phyloP scores from a whole-genome alignment of 208 protist genomes.

The Leishmania lainsoni region DNA sequence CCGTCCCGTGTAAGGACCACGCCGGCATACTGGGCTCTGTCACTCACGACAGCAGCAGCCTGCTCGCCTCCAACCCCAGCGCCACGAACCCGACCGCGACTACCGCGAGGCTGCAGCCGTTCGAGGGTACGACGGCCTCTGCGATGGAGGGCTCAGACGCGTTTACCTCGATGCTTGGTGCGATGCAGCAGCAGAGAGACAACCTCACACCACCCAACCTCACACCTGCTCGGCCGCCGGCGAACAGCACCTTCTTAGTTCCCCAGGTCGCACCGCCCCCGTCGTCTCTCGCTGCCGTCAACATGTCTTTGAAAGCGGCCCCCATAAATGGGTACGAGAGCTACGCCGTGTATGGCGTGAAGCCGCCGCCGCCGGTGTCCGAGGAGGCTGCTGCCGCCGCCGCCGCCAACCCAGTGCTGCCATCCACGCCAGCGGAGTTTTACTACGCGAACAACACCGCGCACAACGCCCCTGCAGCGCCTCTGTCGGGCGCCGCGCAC shows the following conservation, averaged over 20 bases:
- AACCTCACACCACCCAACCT: constrained; percentile 37
- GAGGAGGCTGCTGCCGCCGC: constrained; percentile 10
- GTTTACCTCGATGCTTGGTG: background rate
- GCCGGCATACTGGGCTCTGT: constrained; percentile 5
- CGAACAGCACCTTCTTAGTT: constrained; percentile 13
- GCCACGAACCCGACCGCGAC: constrained; percentile 24
- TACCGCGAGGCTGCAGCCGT: constrained; percentile 21
- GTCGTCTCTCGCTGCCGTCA: constrained; percentile 14
- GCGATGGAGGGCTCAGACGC: constrained; percentile 4
- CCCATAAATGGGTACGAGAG: constrained; percentile 30
- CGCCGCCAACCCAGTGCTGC: background rate
- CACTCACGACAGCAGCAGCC: background rate
- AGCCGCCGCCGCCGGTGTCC: background rate
- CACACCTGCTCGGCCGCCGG: constrained; percentile 18
- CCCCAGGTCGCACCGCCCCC: constrained; percentile 33
- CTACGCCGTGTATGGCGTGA: constrained; percentile 30
- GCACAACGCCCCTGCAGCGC: constrained; percentile 8
- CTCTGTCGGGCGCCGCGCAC: background rate
- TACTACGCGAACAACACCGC: constrained; percentile 36
- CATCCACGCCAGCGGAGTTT: background rate
- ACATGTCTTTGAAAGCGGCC: constrained; percentile 22
- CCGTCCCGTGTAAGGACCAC: constrained; percentile 14
- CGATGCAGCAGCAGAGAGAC: constrained; percentile 15
- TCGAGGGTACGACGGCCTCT: constrained; percentile 17
- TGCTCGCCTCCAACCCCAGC: constrained; percentile 28